These are phyloP conservation scores for Saturnispora bothae DNA, from an alignment of 805 yeast species.

Conservation along the genomic window DNA sequence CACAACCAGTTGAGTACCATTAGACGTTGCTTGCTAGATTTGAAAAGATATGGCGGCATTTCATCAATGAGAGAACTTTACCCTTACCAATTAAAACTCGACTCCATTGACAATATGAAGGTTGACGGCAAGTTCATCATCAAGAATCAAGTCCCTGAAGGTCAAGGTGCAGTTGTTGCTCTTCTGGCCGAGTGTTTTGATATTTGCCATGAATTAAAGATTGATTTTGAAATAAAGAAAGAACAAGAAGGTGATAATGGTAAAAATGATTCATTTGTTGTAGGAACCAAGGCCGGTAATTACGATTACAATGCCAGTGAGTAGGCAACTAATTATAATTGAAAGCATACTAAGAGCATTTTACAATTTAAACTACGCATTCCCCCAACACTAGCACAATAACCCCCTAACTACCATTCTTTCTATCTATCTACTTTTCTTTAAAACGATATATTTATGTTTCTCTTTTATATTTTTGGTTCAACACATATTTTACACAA, in stretches of 20 bases:
- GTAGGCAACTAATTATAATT: no score
- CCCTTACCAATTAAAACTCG: constrained; percentile 92
- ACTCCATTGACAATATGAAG: constrained; percentile 78
- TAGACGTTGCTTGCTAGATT: constrained; percentile 78
- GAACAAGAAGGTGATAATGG: constrained; percentile 29
- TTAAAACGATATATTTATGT: no score
- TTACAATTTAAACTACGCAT: no score
- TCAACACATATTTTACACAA: no score
- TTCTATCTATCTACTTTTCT: no score
- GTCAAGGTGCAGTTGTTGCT: constrained; percentile 93
- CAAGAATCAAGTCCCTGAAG: constrained; percentile 88
- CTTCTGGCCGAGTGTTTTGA: constrained; percentile 91
- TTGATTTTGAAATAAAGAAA: constrained; percentile 64
- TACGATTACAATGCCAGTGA: constrained; percentile 28
- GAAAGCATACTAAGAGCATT: no score
- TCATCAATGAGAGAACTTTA: constrained; percentile 80
- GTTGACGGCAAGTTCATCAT: constrained; percentile 87
- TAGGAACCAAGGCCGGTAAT: constrained; percentile 27
- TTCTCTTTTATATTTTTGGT: no score
- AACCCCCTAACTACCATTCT: no score
- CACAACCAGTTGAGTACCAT: constrained; percentile 92
- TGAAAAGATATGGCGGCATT: constrained; percentile 87
- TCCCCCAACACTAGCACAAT: no score
- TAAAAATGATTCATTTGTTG: constrained; percentile 24
- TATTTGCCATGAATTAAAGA: constrained; percentile 79